Conservation (phyloP, 176 grass and related monocot species). For the Aegilops speltoides region DNA sequence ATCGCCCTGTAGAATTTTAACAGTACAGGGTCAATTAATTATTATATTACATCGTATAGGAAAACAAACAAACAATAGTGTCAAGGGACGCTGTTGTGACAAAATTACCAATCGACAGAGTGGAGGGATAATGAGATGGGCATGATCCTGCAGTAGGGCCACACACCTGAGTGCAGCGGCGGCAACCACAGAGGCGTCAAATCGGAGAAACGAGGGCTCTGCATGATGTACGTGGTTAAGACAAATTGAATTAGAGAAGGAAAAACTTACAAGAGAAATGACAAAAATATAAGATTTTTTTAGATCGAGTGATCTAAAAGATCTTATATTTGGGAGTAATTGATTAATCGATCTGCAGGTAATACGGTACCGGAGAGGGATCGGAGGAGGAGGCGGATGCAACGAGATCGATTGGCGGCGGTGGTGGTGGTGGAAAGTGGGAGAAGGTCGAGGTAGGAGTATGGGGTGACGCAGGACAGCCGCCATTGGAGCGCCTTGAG, state of each 20-base stretch:
- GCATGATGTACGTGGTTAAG: not conserved
- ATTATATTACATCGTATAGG: not conserved
- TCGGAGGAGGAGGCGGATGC: conserved; percentile 50
- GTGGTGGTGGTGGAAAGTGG: not conserved
- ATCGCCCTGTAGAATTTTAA: not conserved
- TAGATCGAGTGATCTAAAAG: no score
- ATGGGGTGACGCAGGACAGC: conserved; percentile 66
- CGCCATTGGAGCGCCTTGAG: conserved; percentile 82
- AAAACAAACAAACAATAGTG: not conserved
- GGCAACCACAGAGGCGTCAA: conserved; percentile 45
- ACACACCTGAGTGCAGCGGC: conserved; percentile 46
- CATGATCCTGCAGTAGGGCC: not conserved
- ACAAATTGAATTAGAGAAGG: not conserved
- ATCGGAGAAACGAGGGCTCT: conserved; percentile 41
- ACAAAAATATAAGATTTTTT: no score
- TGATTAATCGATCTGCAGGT: not conserved
- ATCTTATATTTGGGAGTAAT: no score
- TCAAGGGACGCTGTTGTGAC: not conserved
- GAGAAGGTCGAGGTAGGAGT: conserved; percentile 54
- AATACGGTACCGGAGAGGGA: conserved; percentile 46
- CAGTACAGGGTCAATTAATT: not conserved
- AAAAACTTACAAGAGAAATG: not conserved
- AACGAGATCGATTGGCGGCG: not conserved
- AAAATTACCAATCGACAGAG: not conserved
- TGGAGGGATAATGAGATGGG: not conserved